phyloP scores from a whole-genome alignment of 2,329 filamentous ascomycete species.

The Xylariaceae sp. region DNA sequence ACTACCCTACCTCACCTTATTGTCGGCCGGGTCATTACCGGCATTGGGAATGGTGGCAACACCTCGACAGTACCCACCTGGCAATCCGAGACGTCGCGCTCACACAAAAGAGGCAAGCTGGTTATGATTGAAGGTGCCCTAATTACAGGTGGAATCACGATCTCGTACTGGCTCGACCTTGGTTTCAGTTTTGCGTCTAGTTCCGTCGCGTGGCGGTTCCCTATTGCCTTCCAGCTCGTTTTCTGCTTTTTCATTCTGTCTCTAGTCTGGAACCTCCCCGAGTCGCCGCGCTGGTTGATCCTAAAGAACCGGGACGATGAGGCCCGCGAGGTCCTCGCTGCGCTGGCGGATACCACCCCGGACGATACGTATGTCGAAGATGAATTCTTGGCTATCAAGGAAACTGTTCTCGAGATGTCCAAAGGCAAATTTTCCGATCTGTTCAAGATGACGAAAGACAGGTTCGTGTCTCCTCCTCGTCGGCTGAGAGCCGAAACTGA shows the following conservation, averaged over 20 bases:
- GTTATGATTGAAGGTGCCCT: slow-evolving; percentile 59
- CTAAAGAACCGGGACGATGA: slow-evolving; percentile 42
- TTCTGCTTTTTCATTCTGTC: slow-evolving; percentile 56
- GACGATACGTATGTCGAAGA: slow-evolving; percentile 52
- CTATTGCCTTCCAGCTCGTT: slow-evolving; percentile 53
- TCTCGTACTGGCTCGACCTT: slow-evolving; percentile 59
- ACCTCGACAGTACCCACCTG: slow-evolving; percentile 53
- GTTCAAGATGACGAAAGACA: slow-evolving; percentile 54
- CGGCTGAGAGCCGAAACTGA: slow-evolving; percentile 12
- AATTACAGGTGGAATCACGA: slow-evolving; percentile 54
- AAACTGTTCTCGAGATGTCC: slow-evolving; percentile 62
- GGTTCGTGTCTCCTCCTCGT: slow-evolving; percentile 27
- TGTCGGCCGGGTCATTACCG: slow-evolving; percentile 47
- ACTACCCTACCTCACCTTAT: slow-evolving; percentile 51
- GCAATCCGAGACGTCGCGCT: slow-evolving; percentile 56
- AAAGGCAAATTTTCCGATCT: slow-evolving; percentile 52
- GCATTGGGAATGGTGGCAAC: slow-evolving; percentile 41
- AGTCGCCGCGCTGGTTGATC: slow-evolving; percentile 47
- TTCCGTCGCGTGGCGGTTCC: slow-evolving; percentile 56
- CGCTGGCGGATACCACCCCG: slow-evolving; percentile 37
- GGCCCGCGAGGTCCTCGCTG: slow-evolving; percentile 41
- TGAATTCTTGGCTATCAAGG: slow-evolving; percentile 50
- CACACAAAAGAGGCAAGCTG: slow-evolving; percentile 55
- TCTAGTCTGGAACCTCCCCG: slow-evolving; percentile 50
- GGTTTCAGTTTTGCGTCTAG: slow-evolving; percentile 51